A percentile compares a stretch with the other conserved stretches of the same genome.
phyloP scores from a whole-genome alignment of 495 filamentous ascomycete species.

The Penicillium cosmopolitanum region DNA sequence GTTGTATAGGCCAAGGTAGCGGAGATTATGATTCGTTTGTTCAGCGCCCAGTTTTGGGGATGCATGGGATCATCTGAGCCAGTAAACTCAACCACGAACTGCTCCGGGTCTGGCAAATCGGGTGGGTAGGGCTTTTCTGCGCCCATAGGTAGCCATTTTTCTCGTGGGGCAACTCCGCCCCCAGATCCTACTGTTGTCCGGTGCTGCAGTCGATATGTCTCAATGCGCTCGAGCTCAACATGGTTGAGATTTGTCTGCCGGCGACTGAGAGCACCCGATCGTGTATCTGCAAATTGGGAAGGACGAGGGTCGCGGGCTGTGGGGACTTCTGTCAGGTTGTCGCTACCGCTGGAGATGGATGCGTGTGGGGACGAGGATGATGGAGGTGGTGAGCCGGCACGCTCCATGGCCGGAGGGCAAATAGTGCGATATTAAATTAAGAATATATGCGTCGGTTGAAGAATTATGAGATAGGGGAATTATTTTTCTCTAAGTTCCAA shows the following conservation, averaged over 20 bases:
- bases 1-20: constrained; percentile 51
- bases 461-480: background rate
- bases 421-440: background rate
- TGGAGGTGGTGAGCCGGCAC: background rate
- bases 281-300: constrained; percentile 7
- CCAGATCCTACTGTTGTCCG: constrained; percentile 40
- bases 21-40: constrained; percentile 29
- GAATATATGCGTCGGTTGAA: background rate
- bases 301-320: constrained; percentile 6
- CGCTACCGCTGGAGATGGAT: constrained; percentile 12
- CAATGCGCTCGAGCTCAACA: constrained; percentile 39
- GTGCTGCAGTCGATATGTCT: constrained; percentile 39
- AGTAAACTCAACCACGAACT: constrained; percentile 59
- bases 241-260: constrained; percentile 28
- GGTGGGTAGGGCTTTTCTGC: constrained; percentile 50
- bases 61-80: constrained; percentile 55
- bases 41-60: constrained; percentile 54
- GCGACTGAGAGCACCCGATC: constrained; percentile 21
- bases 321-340: constrained; percentile 11
- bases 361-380: constrained; percentile 4
- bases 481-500: background rate
- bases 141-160: constrained; percentile 41
- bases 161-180: constrained; percentile 19
- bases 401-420: constrained; percentile 15
- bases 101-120: constrained; percentile 44